phyloP scores from a whole-genome alignment of 768 basidiomycete genomes.

The Lactarius quietus region DNA sequence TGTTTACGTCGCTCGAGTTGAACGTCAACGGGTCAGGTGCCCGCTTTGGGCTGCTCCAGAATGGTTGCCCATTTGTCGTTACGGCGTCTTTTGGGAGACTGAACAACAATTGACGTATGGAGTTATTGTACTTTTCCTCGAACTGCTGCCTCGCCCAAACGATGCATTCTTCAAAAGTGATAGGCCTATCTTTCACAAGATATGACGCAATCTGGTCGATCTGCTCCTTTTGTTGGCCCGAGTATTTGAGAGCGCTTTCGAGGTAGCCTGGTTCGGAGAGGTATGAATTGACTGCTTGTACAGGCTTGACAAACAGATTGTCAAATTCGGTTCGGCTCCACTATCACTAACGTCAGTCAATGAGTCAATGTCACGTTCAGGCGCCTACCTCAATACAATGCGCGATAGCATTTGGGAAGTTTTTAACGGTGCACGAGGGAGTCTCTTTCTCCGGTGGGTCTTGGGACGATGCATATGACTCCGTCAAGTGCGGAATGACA shows the following conservation, averaged over 20 bases:
- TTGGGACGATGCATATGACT: slow-evolving; percentile 96
- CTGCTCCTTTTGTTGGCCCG: slow-evolving; percentile 88
- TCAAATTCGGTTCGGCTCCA: slow-evolving; percentile 96
- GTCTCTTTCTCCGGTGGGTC: slow-evolving; percentile 98
- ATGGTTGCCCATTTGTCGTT: slow-evolving; percentile 90
- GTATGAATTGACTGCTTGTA: slow-evolving; percentile 92
- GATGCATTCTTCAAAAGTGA: slow-evolving; percentile 97
- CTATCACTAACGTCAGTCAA: slow-evolving; percentile 37
- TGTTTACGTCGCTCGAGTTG: slow-evolving; percentile 78
- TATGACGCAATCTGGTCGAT: slow-evolving; percentile 84
- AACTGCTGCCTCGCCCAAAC: slow-evolving; percentile 95
- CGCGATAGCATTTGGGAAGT: slow-evolving; percentile 96
- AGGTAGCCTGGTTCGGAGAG: slow-evolving; percentile 95
- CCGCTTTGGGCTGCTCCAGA: slow-evolving; percentile 99
- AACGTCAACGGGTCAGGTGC: slow-evolving; percentile 90
- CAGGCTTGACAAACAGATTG: slow-evolving; percentile 88
- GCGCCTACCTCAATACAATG: slow-evolving; percentile 91
- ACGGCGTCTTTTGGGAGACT: slow-evolving; percentile 93
- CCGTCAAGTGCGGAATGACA: slow-evolving; percentile 88
- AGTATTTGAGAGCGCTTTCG: slow-evolving; percentile 85
- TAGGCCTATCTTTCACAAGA: slow-evolving; percentile 87
- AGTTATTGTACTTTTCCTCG: slow-evolving; percentile 89
- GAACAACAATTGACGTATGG: slow-evolving; percentile 88
- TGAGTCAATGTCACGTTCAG: not conserved
- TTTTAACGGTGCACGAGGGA: slow-evolving; percentile 96